These are phyloP conservation scores for Puccinia horiana DNA, from an alignment of 1,284 basidiomycete genomes.

Conservation along the genomic window DNA sequence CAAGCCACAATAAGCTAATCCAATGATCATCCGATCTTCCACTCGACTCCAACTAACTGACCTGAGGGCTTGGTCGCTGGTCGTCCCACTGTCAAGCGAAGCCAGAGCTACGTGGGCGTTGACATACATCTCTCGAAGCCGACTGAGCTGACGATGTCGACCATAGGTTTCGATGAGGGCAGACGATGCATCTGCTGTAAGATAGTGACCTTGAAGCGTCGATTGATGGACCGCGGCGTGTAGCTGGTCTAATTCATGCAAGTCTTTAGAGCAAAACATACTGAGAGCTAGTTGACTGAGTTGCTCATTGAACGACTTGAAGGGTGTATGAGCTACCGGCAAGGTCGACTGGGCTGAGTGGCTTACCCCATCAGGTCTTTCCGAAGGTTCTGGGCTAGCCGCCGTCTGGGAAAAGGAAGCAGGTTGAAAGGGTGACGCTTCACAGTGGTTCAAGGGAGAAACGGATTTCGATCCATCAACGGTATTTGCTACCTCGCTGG, in stretches of 20 bases:
- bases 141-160: slow-evolving; percentile 28
- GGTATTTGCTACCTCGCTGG: neutral
- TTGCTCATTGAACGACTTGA: slow-evolving; percentile 45
- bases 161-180: slow-evolving; percentile 47
- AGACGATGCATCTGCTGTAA: slow-evolving; percentile 44
- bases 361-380: too few species aligned
- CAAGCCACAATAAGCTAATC: slow-evolving; percentile 75
- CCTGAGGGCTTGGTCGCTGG: slow-evolving; percentile 6
- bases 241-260: slow-evolving; percentile 24
- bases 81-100: slow-evolving; percentile 17
- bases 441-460: neutral
- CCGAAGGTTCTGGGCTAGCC: too few species aligned
- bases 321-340: slow-evolving; percentile 30
- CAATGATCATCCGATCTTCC: slow-evolving; percentile 85
- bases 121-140: slow-evolving; percentile 48
- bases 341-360: neutral
- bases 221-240: slow-evolving; percentile 34
- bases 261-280: slow-evolving; percentile 40
- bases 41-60: slow-evolving; percentile 68
- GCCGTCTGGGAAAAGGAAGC: neutral
- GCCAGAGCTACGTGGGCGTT: slow-evolving; percentile 42
- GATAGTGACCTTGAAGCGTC: slow-evolving; percentile 20
- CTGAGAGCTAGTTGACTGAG: slow-evolving; percentile 46
- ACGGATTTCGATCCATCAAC: slow-evolving; percentile 7
- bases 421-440: slow-evolving; percentile 4